phyloP scores from a whole-genome alignment of 2,329 filamentous ascomycete genomes.

The Neoscytalidium dimidiatum region DNA sequence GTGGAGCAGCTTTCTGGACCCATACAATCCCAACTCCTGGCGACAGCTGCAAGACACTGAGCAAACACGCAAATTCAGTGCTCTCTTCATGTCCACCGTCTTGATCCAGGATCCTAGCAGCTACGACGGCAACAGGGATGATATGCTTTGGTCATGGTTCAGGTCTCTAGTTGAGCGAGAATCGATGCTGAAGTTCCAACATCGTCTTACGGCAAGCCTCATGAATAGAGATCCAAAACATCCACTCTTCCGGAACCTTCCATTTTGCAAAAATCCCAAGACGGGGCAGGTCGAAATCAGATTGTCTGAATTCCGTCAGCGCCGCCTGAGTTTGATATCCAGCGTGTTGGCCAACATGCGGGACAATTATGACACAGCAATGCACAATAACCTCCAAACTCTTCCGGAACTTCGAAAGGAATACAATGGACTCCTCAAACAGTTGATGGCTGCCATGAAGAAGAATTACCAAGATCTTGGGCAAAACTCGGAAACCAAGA shows the following conservation, averaged over 20 bases:
- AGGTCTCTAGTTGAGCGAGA: conserved; percentile 60
- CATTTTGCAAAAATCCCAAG: conserved; percentile 46
- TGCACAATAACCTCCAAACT: neutral
- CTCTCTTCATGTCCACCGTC: conserved; percentile 47
- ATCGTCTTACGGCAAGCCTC: conserved; percentile 56
- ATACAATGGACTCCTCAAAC: conserved; percentile 55
- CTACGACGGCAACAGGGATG: conserved; percentile 47
- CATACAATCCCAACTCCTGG: conserved; percentile 56
- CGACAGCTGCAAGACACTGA: conserved; percentile 47
- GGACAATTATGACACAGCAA: conserved; percentile 31
- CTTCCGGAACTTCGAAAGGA: conserved; percentile 42
- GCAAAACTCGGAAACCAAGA: conserved; percentile 42
- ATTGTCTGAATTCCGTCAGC: conserved; percentile 53
- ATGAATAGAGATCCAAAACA: conserved; percentile 50
- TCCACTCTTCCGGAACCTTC: conserved; percentile 57
- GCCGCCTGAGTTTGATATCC: conserved; percentile 58
- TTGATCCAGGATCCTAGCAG: conserved; percentile 41
- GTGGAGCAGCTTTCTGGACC: conserved; percentile 60
- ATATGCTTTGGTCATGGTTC: conserved; percentile 57
- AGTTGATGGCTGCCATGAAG: conserved; percentile 64
- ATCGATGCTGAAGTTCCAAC: conserved; percentile 62
- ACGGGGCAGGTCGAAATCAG: conserved; percentile 49
- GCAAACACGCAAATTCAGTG: conserved; percentile 47
- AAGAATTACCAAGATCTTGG: conserved; percentile 59
- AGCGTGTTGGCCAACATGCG: conserved; percentile 62